Conservation (phyloP, 331 rosid genomes). For the Quercus phellos region DNA sequence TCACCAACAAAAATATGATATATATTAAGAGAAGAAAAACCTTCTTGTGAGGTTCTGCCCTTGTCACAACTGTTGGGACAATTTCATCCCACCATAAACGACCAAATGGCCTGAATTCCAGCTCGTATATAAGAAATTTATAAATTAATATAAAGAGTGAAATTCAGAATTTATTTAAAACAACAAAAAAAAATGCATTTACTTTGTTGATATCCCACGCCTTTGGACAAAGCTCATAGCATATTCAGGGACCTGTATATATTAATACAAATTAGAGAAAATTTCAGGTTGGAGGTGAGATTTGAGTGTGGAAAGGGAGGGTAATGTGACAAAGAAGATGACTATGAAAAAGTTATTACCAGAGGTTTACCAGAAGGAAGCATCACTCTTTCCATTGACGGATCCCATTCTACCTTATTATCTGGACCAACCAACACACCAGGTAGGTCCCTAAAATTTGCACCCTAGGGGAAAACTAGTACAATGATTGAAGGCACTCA, state of each 20-base stretch:
- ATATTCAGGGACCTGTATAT: conserved; percentile 52
- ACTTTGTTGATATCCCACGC: conserved; percentile 34
- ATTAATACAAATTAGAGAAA: not conserved
- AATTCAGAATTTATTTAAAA: not conserved
- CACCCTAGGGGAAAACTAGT: conserved; percentile 26
- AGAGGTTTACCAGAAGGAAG: conserved; percentile 50
- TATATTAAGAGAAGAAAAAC: not conserved
- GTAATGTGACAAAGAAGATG: not conserved
- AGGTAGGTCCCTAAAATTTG: conserved; percentile 47
- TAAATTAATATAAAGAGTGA: no score
- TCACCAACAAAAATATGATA: not conserved
- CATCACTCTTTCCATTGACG: conserved; percentile 20
- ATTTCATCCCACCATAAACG: conserved; percentile 50
- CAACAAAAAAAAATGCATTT: conserved; percentile 5
- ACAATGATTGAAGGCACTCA: not conserved
- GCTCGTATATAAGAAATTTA: not conserved
- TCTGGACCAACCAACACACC: conserved; percentile 32
- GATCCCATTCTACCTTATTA: conserved; percentile 40
- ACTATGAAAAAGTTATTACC: conserved; percentile 31
- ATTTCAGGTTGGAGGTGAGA: no score
- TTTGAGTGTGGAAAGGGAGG: not conserved
- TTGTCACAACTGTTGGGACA: conserved; percentile 39
- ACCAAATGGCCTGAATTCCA: conserved; percentile 34
- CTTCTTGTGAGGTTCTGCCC: conserved; percentile 46
- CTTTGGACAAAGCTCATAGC: conserved; percentile 27